These are phyloP conservation scores for Biscogniauxia mediterranea DNA, from an alignment of 2,329 filamentous ascomycete genomes.

Conservation along the genomic window DNA sequence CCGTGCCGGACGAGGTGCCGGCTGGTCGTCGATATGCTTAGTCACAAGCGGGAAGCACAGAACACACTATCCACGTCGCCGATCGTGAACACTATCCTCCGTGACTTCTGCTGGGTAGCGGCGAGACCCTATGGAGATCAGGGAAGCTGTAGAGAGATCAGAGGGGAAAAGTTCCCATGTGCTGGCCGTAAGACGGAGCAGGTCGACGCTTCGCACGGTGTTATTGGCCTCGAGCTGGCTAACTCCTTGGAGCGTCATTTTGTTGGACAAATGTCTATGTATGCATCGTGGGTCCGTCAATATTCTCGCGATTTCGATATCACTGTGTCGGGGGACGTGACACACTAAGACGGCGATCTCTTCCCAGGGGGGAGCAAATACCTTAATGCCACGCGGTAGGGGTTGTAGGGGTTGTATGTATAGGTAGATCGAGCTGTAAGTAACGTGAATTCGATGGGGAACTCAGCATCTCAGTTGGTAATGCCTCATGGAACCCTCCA, in stretches of 20 bases:
- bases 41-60: background rate
- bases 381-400: background rate
- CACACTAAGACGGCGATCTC: background rate
- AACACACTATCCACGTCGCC: background rate
- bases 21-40: background rate
- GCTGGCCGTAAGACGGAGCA: background rate
- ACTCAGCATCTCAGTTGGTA: background rate
- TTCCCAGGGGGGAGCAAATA: background rate
- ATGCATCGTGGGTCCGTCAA: background rate
- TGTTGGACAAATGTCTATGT: background rate
- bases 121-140: background rate
- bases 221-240: background rate
- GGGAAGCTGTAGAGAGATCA: background rate
- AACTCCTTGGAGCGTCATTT: background rate
- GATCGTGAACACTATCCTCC: background rate
- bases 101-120: background rate
- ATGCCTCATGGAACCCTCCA: background rate
- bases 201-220: background rate
- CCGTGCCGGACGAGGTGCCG: background rate
- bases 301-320: background rate
- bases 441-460: background rate
- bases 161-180: background rate
- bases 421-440: background rate
- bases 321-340: background rate
- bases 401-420: background rate